Percentiles rank a stretch among this genome's conserved stretches.
Evolutionary conservation across 2,329 filamentous ascomycete species (phyloP).

Genomic region (Colletotrichum sansevieriae): DNA sequence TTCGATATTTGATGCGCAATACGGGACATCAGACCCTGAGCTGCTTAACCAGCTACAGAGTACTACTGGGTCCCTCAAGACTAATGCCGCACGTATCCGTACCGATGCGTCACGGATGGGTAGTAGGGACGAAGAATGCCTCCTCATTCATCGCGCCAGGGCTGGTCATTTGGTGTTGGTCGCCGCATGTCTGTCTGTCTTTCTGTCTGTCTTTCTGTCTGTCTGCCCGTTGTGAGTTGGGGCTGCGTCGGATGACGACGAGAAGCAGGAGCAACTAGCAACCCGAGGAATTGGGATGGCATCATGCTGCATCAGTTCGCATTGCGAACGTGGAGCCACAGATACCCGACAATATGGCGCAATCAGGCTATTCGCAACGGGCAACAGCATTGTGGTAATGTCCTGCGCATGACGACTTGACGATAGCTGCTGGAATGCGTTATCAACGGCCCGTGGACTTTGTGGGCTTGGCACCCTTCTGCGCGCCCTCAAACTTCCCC

Average conservation of each 20-base stretch:
- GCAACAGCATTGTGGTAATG: slow-evolving; percentile 39
- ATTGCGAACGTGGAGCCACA: slow-evolving; percentile 28
- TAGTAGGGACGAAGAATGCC: background rate
- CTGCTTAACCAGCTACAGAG: background rate
- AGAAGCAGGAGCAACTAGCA: background rate
- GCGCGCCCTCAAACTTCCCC: background rate
- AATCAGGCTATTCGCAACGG: slow-evolving; percentile 28
- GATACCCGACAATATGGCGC: slow-evolving; percentile 19
- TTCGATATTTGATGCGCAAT: background rate
- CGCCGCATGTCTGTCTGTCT: too few species aligned
- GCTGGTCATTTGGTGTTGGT: background rate
- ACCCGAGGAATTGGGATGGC: slow-evolving; percentile 19
- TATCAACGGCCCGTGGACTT: slow-evolving; percentile 37
- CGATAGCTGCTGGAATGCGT: slow-evolving; percentile 27
- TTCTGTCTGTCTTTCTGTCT: too few species aligned
- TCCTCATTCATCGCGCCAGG: slow-evolving; percentile 11
- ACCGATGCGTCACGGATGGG: background rate
- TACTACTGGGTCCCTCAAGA: slow-evolving; percentile 9
- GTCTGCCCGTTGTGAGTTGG: slow-evolving; percentile 1
- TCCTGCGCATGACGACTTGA: slow-evolving; percentile 34
- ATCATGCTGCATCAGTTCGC: slow-evolving; percentile 32
- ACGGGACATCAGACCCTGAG: background rate
- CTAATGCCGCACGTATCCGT: slow-evolving; percentile 28
- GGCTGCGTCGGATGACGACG: slow-evolving; percentile 18
- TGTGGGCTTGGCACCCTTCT: slow-evolving; percentile 23